A percentile compares a stretch with the other conserved stretches of the same genome.
These are phyloP conservation scores for Balakata baccata DNA, from an alignment of 345 rosid genomes.

Conservation along the genomic window DNA sequence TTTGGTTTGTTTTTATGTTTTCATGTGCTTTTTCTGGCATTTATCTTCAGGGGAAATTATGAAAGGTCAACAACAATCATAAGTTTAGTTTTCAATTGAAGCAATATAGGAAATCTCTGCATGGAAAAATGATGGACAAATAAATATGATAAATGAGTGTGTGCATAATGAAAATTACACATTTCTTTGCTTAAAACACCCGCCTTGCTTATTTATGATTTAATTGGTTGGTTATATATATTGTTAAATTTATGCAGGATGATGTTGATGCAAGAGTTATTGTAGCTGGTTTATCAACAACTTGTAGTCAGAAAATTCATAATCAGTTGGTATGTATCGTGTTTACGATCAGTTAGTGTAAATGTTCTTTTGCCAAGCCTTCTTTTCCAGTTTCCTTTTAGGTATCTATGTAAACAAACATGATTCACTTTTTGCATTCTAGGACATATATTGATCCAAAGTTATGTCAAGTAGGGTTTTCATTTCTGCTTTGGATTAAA, in stretches of 20 bases:
- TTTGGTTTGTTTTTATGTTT: neutral
- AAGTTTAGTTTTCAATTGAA: neutral
- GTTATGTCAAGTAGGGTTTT: neutral
- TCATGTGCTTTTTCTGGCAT: conserved; percentile 1
- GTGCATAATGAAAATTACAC: no score
- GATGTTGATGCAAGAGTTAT: conserved; percentile 67
- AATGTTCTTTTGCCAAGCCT: neutral
- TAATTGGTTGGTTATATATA: neutral
- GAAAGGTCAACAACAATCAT: neutral
- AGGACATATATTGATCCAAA: neutral
- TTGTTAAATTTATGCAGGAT: conserved; percentile 53
- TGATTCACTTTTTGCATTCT: neutral
- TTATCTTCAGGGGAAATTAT: neutral
- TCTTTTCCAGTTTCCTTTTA: neutral
- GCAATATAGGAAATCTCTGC: no score
- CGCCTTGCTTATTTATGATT: no score
- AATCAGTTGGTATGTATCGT: conserved; percentile 80
- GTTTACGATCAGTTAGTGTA: no score
- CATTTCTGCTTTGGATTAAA: neutral
- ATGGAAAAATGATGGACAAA: neutral
- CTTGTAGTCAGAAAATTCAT: conserved; percentile 98
- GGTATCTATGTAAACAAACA: neutral
- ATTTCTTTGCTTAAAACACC: no score
- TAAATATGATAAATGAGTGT: neutral
- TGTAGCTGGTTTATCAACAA: conserved; percentile 85